Base-by-base conservation (phyloP, 2,329 filamentous ascomycete genomes). In the Chalara sp. region DNA sequence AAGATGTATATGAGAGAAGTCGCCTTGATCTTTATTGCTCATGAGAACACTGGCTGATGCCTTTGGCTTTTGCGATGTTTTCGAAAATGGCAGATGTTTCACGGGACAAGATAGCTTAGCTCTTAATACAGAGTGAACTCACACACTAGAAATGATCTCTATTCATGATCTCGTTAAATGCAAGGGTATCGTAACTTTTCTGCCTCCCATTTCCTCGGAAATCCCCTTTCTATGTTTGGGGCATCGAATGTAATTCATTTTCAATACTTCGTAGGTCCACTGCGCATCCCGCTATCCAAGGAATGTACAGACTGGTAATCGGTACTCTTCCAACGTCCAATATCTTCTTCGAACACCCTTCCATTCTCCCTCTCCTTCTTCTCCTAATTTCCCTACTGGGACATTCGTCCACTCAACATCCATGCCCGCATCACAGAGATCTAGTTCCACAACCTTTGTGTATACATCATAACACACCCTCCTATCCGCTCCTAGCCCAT, bases 401-500 rank as follows among this genome's bases (percentile, higher is more conserved):
- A 93, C 79, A 50, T 85, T 85, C 48, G 84, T 78, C 90, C 90
- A 97, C 48, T 91, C 87, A 1, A 92, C 82, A 62, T 97, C 92
- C 59, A 96, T 80, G 1, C 91, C 91, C 7, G 89, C 89, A 59
- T 97, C 91, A 55, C 86, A 81, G 28, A 95, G 75, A 69, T 97
- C 90, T 76, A 96, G 84, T 69, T 97, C 92, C 1, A 89, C 86
- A 3, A 97, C 89, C 67, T 87, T 89, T 48, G 85, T 87, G 70
- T 97, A 97, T 29, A 99, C 91, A 70, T 97, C 93, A 69, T 97
- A 97, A 69, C 89, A 96, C 55, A 97, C 84, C 67, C 85, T 84
- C 44, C 93, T 77, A 70, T 99, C 93, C 3, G 93, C 93, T 0
- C 93, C 93, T 52, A 97, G 81, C 0, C 93, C 90, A 63, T 95